Percentiles rank a stretch among this genome's conserved stretches.
Evolutionary conservation across 2,329 filamentous ascomycete genomes (phyloP).

Genomic region (Penicillium sp.): DNA sequence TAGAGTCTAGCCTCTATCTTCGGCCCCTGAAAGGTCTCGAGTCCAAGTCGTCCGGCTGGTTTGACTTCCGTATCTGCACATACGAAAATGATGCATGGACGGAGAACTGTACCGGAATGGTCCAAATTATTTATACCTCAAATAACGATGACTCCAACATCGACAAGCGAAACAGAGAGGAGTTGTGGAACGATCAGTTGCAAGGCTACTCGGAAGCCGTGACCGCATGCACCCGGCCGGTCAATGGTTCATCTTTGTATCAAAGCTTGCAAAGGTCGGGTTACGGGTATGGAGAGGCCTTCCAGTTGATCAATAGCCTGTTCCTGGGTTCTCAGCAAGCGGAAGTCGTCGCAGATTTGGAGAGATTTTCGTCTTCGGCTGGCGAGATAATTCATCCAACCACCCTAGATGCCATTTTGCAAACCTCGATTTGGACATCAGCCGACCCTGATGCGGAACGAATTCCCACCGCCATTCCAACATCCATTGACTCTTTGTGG

Average conservation of each 20-base stretch:
- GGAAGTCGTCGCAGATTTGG: not conserved
- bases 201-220: not conserved
- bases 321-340: not conserved
- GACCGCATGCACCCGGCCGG: not conserved
- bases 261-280: not conserved
- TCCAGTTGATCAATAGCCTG: not conserved
- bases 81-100: conserved; percentile 6
- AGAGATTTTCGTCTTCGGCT: not conserved
- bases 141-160: not conserved
- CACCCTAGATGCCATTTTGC: conserved; percentile 11
- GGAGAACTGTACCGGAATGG: not conserved
- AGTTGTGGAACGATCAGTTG: not conserved
- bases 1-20: conserved; percentile 2
- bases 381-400: conserved; percentile 15
- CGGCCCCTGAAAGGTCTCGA: not conserved
- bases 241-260: not conserved
- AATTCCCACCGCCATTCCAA: not conserved
- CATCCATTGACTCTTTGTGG: not conserved
- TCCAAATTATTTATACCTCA: not conserved
- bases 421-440: conserved; percentile 2
- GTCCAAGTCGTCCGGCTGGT: not conserved
- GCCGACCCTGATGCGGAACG: not conserved
- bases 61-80: conserved; percentile 6
- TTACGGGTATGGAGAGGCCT: conserved; percentile 3
- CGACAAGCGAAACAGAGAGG: not conserved